phyloP scores from a whole-genome alignment of 2,329 filamentous ascomycete genomes.

The Trichoderma atrobrunneum region DNA sequence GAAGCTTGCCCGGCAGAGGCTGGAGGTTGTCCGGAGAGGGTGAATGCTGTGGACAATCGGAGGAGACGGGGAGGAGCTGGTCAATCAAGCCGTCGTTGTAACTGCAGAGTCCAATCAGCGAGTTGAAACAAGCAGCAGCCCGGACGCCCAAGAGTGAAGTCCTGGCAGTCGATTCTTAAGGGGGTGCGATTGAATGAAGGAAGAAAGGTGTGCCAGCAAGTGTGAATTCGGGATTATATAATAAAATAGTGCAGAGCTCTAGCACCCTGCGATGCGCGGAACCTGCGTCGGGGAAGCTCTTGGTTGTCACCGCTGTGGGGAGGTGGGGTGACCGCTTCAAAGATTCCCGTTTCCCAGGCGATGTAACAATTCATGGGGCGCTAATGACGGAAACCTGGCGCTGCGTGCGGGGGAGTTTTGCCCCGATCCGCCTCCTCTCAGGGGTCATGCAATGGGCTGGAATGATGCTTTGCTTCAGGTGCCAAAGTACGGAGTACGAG shows the following conservation, averaged over 20 bases:
- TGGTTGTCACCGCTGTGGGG: conserved; percentile 8
- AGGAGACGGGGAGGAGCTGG: conserved; percentile 23
- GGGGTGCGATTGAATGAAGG: not conserved
- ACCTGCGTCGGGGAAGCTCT: conserved; percentile 11
- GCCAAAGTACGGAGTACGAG: not conserved
- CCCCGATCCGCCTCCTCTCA: not conserved
- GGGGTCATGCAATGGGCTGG: not conserved
- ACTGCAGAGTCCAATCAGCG: conserved; percentile 25
- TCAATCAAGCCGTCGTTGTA: conserved; percentile 25
- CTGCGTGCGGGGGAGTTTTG: conserved; percentile 14
- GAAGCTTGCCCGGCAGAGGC: conserved; percentile 27
- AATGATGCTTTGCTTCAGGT: not conserved
- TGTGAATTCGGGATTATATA: not conserved
- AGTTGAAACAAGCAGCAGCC: conserved; percentile 21
- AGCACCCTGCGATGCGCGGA: not conserved
- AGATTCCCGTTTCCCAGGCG: conserved; percentile 5
- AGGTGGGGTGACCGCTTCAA: conserved; percentile 2
- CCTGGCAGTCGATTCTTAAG: not conserved
- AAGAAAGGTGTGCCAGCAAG: not conserved
- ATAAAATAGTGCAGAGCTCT: not conserved
- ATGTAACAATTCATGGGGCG: not conserved
- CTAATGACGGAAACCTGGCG: not conserved
- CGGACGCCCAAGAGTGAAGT: not conserved
- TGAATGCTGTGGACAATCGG: conserved; percentile 28
- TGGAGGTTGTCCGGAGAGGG: conserved; percentile 23